Evolutionary conservation across 1,284 basidiomycete species (phyloP), one percentile per base, ranked within the genome.

Genomic region (Apiotrichum laibachii): DNA sequence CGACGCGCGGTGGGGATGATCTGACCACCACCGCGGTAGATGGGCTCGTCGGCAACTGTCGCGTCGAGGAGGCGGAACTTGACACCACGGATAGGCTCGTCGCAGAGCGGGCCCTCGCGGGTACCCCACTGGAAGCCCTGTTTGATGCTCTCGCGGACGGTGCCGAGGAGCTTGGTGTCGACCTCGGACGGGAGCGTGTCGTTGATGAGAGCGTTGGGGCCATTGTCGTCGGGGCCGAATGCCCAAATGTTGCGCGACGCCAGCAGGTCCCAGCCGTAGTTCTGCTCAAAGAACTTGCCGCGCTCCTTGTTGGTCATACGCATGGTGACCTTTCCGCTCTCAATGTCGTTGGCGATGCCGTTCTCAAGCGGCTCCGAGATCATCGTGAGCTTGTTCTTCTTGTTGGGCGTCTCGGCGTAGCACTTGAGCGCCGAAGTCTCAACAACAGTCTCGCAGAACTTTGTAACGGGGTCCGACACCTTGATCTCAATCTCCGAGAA

Each of bases 81-180:
- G 64, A 99, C 95, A 70, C 95, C 96, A 61, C 96, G 88, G 83
- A 99, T 95, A 16, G 96, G 96, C 80, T 99, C 96, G 75, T 99
- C 96, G 73, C 94, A 97, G 53, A 99, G 75, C 21, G 96, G 96
- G 1, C 96, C 96, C 81, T 99, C 96, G 48, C 95, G 83, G 51
- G 95, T 87, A 57, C 91, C 96, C 96, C 96, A 99, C 75, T 97
- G 96, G 87, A 99, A 99, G 37, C 96, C 96, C 79, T 99, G 96
- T 79, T 92, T 95, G 72, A 99, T 88, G 67, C 92, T 89, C 69
- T 99, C 95, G 77, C 88, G 93, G 54, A 98, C 90, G 16, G 88
- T 87, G 40, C 85, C 86, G 57, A 99, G 80, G 60, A 92, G 72
- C 77, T 93, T 96, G 80, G 97, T 97, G 81, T 99, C 95, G 50